Conservation (phyloP, 2,329 filamentous ascomycete species). For the Cytospora schulzeri region DNA sequence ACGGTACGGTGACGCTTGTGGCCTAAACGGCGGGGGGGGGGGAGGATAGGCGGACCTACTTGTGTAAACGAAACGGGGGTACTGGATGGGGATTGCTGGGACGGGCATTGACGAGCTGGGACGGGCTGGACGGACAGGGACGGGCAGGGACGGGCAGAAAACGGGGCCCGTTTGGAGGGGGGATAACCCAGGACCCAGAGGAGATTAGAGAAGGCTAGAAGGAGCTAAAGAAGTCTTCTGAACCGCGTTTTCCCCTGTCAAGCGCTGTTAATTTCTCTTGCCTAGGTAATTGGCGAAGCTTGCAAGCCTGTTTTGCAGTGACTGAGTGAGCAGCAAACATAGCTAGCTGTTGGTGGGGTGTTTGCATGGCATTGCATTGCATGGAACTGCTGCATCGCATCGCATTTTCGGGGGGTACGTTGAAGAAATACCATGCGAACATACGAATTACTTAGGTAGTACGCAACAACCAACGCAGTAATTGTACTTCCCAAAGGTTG, state of each 20-base stretch:
- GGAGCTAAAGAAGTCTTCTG: not conserved
- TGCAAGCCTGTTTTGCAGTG: not conserved
- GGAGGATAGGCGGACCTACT: too few relatives aligned
- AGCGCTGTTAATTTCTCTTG: not conserved
- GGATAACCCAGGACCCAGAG: not conserved
- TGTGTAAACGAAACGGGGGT: too few relatives aligned
- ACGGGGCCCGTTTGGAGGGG: not conserved
- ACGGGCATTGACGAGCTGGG: too few relatives aligned
- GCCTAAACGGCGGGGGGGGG: not conserved
- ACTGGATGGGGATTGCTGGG: too few relatives aligned
- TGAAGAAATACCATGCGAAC: not conserved
- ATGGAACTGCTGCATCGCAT: not conserved
- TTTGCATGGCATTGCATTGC: not conserved
- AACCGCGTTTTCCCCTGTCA: not conserved
- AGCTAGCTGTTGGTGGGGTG: not conserved
- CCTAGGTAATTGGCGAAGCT: not conserved
- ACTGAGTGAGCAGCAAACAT: not conserved
- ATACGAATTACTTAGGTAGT: not conserved
- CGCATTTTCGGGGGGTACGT: not conserved
- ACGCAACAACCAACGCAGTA: too few relatives aligned
- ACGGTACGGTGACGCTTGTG: not conserved
- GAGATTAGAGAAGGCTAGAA: conserved; percentile 1
- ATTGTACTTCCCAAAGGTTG: too few relatives aligned
- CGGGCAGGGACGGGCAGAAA: too few relatives aligned
- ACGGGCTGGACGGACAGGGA: too few relatives aligned